Percentiles rank a stretch among this genome's conserved stretches.
phyloP scores from a whole-genome alignment of 768 basidiomycete genomes.

The Hygrophoropsis aurantiaca region DNA sequence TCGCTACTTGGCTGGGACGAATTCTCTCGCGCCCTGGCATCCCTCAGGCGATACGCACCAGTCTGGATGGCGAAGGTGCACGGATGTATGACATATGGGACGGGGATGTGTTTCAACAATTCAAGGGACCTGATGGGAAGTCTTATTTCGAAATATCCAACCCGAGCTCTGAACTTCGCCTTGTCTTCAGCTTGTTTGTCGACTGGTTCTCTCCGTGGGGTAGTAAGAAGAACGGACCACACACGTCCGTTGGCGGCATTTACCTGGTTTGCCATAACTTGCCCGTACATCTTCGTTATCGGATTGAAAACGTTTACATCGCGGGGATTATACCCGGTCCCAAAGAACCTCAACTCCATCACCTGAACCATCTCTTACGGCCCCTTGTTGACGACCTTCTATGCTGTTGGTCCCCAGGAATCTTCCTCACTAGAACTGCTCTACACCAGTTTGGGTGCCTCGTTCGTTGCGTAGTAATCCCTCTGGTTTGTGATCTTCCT shows the following conservation, averaged over 20 bases:
- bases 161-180: slow-evolving; percentile 9
- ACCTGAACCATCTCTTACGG: slow-evolving; percentile 33
- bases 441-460: slow-evolving; percentile 8
- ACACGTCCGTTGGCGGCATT: slow-evolving; percentile 5
- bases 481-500: slow-evolving; percentile 24
- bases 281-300: slow-evolving; percentile 29
- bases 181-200: slow-evolving; percentile 12
- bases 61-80: background rate
- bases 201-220: slow-evolving; percentile 20
- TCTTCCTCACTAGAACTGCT: slow-evolving; percentile 23
- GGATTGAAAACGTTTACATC: slow-evolving; percentile 36
- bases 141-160: background rate
- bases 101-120: slow-evolving; percentile 11
- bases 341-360: slow-evolving; percentile 21
- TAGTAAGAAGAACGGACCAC: slow-evolving; percentile 11
- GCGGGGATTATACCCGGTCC: slow-evolving; percentile 36
- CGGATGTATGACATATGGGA: slow-evolving; percentile 15
- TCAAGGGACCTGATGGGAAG: slow-evolving; percentile 16
- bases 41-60: slow-evolving; percentile 16
- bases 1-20: slow-evolving; percentile 26
- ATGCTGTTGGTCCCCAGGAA: slow-evolving; percentile 26
- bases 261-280: slow-evolving; percentile 33
- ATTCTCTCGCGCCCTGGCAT: slow-evolving; percentile 25
- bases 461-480: slow-evolving; percentile 13
- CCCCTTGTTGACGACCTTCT: slow-evolving; percentile 33